Conservation (phyloP, 176 grass and related monocot species). For the Oryza australiensis region DNA sequence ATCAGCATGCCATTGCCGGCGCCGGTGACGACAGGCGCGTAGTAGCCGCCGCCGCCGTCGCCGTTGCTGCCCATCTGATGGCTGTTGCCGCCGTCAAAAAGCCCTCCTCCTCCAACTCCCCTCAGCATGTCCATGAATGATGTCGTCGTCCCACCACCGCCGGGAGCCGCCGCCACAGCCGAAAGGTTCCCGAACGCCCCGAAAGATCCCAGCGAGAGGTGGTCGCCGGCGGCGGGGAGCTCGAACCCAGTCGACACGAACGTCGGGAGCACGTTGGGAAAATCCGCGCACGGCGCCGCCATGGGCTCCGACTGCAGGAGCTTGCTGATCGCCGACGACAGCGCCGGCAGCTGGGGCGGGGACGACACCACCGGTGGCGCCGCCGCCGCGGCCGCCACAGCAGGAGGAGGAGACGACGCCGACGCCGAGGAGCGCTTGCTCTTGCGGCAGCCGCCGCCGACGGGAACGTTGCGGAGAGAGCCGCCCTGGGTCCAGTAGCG, state of each 20-base stretch:
- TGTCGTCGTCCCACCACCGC: not conserved
- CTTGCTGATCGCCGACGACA: not conserved
- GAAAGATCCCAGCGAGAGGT: conserved; percentile 13
- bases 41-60: not conserved
- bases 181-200: not conserved
- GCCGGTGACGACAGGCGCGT: not conserved
- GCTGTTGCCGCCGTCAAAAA: not conserved
- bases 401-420: not conserved
- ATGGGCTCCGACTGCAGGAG: conserved; percentile 1
- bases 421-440: not conserved
- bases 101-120: conserved; percentile 23
- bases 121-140: conserved; percentile 40
- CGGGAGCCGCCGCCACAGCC: not conserved
- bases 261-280: conserved; percentile 4
- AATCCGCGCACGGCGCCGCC: not conserved
- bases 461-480: conserved; percentile 40
- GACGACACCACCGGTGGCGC: not conserved
- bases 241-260: conserved; percentile 8
- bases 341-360: not conserved
- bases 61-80: not conserved
- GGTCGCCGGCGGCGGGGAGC: not conserved
- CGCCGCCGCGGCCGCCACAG: too few species aligned
- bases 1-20: conserved; percentile 13
- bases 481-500: conserved; percentile 53
- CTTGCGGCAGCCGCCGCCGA: conserved; percentile 46